Evolutionary conservation across 495 filamentous ascomycete genomes (phyloP), one percentile per base, ranked within the genome.

Genomic region (Penicillium pancosmium): DNA sequence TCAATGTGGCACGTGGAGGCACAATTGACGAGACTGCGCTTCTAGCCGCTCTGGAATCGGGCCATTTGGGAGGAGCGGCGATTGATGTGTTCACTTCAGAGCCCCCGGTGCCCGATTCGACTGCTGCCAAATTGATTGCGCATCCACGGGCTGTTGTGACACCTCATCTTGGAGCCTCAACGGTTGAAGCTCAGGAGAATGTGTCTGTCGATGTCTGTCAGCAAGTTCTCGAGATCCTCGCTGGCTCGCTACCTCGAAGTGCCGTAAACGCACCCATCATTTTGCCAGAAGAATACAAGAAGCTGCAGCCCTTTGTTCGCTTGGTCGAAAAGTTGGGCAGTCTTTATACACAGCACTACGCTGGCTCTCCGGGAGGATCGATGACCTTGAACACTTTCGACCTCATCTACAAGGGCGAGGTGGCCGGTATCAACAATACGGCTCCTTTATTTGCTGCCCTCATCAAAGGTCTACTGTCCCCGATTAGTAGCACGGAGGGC

Each of bases 101-200:
- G 69, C 89, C 89, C 18, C 86, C 85, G 7, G 50, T 40, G 19
- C 19, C 61, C 7, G 80, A 77, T 33, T 80, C 81, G 21, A 66
- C 80, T 5, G 84, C 87, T 1, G 76, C 75, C 49, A 74, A 73
- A 50, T 70, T 91, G 23, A 80, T 85, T 50, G 73, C 72, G 2
- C 88, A 91, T 60, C 83, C 82, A 5, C 83, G 80, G 56, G 86
- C 88, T 4, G 83, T 90, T 21, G 83, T 81, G 6, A 91, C 88
- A 38, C 88, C 88, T 10, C 88, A 91, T 72, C 80, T 91, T 1
- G 88, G 88, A 5, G 88, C 88, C 9, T 86, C 82, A 12, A 91
- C 88, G 2, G 79, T 87, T n/a, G 88, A 91, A 75, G 88, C 88
- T 0, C 88, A 90, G 71, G 88, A 91, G 68, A 89, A 89, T 63